A percentile compares a stretch with the other conserved stretches of the same genome.
Conservation (phyloP, 306 rosid species). For the Quercus cerris region DNA sequence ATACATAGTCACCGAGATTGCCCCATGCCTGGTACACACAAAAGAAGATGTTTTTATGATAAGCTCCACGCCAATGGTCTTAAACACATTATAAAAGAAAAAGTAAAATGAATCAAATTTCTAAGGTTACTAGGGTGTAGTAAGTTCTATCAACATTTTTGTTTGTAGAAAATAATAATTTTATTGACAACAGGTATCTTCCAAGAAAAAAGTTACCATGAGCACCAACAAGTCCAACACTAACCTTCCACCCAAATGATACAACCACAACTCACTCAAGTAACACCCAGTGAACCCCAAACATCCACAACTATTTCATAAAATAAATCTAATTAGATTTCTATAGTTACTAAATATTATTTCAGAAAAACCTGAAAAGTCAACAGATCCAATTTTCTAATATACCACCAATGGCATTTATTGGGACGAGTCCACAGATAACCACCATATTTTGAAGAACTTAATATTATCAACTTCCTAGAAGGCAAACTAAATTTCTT, state of each 20-base stretch:
- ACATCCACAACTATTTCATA: not conserved
- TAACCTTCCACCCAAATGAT: too few species aligned
- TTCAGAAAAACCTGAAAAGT: not conserved
- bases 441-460: too few species aligned
- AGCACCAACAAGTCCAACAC: too few species aligned
- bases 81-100: not conserved
- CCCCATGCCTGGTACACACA: slow-evolving; percentile 52
- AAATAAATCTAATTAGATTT: not conserved
- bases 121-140: not conserved
- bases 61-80: not conserved
- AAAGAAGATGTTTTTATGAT: not conserved
- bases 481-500: too few species aligned
- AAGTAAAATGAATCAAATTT: not conserved
- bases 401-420: too few species aligned
- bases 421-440: too few species aligned
- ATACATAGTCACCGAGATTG: slow-evolving; percentile 77
- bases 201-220: too few species aligned
- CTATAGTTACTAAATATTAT: not conserved
- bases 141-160: not conserved
- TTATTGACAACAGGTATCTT: too few species aligned
- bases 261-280: too few species aligned
- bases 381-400: not conserved
- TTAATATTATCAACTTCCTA: too few species aligned
- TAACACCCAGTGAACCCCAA: too few species aligned
- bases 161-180: too few species aligned